Evolutionary conservation across 176 grass and related monocot species (phyloP).

Genomic region (Bothriochloa decipiens): DNA sequence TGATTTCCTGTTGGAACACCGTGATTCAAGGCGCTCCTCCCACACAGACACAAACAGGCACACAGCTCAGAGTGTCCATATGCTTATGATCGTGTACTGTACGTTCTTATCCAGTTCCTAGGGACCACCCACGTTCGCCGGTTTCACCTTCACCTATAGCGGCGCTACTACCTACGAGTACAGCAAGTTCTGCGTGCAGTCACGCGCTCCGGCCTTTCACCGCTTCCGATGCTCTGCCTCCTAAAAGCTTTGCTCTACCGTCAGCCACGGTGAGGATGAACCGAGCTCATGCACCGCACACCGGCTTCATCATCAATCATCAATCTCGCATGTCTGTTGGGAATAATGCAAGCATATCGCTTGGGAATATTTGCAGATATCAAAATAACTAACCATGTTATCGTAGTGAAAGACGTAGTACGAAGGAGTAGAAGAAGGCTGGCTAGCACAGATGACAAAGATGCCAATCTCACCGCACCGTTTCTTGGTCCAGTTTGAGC

Average conservation of each 20-base stretch:
- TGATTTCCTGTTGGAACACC: too few species aligned
- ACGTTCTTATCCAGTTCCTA: not conserved
- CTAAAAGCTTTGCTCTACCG: not conserved
- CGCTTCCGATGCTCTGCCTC: slow-evolving; percentile 43
- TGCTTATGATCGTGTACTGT: slow-evolving; percentile 2
- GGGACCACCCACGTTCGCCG: slow-evolving; percentile 12
- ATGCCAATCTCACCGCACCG: too few species aligned
- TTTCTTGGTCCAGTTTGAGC: too few species aligned
- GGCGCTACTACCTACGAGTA: not conserved
- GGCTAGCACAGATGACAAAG: too few species aligned
- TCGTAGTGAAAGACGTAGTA: too few species aligned
- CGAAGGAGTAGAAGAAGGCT: too few species aligned
- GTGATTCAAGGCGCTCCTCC: not conserved
- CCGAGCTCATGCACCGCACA: slow-evolving; percentile 6
- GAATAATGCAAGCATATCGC: too few species aligned
- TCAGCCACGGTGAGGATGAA: not conserved
- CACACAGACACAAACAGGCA: not conserved
- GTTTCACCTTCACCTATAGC: not conserved
- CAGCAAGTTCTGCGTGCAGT: slow-evolving; percentile 5
- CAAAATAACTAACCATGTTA: too few species aligned
- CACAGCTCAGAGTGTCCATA: not conserved
- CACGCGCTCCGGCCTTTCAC: slow-evolving; percentile 58
- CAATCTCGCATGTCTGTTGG: not conserved
- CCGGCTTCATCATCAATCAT: not conserved
- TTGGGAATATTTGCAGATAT: too few species aligned